Evolutionary conservation across 306 rosid genomes (phyloP).

Genomic region (Rosa rugosa): DNA sequence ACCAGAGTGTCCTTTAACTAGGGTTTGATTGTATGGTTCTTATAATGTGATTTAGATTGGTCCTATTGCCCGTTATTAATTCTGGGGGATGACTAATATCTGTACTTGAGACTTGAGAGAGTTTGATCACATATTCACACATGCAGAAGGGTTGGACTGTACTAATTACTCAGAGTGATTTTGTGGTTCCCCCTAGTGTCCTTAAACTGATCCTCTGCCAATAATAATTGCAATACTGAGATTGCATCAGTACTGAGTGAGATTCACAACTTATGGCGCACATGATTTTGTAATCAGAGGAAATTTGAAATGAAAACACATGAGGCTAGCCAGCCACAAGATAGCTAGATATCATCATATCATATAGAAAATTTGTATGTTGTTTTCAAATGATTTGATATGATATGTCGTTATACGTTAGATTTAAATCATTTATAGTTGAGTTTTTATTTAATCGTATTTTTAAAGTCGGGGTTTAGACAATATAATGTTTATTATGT

Average conservation of each 20-base stretch:
- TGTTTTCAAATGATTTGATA: not conserved
- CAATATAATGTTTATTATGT: not conserved
- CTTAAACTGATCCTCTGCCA: not conserved
- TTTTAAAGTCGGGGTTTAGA: not conserved
- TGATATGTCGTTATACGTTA: not conserved
- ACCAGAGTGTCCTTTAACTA: not conserved
- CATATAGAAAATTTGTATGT: not conserved
- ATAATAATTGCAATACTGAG: not conserved
- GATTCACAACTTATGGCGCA: not conserved
- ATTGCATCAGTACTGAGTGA: slow-evolving; percentile 1
- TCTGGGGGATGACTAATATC: not conserved
- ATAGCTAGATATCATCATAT: not conserved
- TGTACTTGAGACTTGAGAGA: slow-evolving; percentile 8
- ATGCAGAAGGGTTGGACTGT: not conserved
- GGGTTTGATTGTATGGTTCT: not conserved
- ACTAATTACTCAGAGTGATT: not conserved
- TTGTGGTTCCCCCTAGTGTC: not conserved
- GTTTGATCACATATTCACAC: slow-evolving; percentile 31
- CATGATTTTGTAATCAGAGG: not conserved
- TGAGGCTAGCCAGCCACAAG: not conserved
- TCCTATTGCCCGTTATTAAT: not conserved
- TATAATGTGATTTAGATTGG: slow-evolving; percentile 2
- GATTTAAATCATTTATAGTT: not conserved
- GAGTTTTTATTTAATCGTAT: not conserved
- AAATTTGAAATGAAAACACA: not conserved